phyloP scores from a whole-genome alignment of 352 stramenopile genomes.

The Phytophthora foliorum region DNA sequence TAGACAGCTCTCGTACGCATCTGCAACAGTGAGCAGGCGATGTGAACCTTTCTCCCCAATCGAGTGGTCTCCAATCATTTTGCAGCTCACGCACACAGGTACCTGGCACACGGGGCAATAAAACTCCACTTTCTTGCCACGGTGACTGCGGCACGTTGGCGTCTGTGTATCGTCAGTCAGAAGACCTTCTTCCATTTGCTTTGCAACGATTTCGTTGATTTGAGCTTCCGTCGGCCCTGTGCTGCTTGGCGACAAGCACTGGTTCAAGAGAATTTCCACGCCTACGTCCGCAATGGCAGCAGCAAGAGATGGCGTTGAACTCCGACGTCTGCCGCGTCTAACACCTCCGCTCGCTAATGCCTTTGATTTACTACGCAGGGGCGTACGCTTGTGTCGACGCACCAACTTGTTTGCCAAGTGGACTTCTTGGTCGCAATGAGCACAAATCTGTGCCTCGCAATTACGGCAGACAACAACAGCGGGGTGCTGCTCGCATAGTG shows the following conservation, averaged over 20 bases:
- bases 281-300: slow-evolving; percentile 26
- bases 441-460: slow-evolving; percentile 79
- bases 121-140: slow-evolving; percentile 77
- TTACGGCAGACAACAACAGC: slow-evolving; percentile 64
- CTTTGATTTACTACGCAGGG: slow-evolving; percentile 40
- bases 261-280: slow-evolving; percentile 9
- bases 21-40: slow-evolving; percentile 63
- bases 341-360: slow-evolving; percentile 22
- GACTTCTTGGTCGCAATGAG: slow-evolving; percentile 70
- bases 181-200: slow-evolving; percentile 57
- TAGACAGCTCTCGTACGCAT: slow-evolving; percentile 76
- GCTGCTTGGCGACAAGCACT: slow-evolving; percentile 5
- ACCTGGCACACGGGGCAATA: slow-evolving; percentile 72
- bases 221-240: slow-evolving; percentile 32
- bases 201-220: slow-evolving; percentile 46
- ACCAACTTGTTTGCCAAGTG: slow-evolving; percentile 88
- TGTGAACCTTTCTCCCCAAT: slow-evolving; percentile 82
- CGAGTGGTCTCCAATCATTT: slow-evolving; percentile 86
- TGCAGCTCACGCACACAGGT: slow-evolving; percentile 82
- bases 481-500: slow-evolving; percentile 67
- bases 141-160: slow-evolving; percentile 51
- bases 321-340: slow-evolving; percentile 48
- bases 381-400: slow-evolving; percentile 67
- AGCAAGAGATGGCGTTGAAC: slow-evolving; percentile 39
- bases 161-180: slow-evolving; percentile 40